These are phyloP conservation scores for Cordyceps pruinosa DNA, from an alignment of 2,329 filamentous ascomycete species.

Conservation along the genomic window DNA sequence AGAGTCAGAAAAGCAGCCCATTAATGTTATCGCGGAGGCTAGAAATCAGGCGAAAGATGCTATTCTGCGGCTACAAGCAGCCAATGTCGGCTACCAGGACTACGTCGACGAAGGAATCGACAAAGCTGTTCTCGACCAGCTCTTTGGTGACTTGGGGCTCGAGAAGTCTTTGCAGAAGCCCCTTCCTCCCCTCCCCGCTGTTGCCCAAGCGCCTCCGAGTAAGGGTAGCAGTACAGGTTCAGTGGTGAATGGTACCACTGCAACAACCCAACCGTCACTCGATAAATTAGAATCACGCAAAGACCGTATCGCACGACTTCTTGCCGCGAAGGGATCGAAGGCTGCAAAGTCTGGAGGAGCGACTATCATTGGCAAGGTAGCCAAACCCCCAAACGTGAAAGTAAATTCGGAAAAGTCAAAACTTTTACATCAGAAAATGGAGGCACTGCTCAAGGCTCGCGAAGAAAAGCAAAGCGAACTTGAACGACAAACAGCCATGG, in stretches of 20 bases:
- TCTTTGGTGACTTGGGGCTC: slow-evolving; percentile 65
- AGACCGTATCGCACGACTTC: slow-evolving; percentile 67
- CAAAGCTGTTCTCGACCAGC: slow-evolving; percentile 48
- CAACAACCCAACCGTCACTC: neutral
- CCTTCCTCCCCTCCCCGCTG: neutral
- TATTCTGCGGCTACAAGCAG: slow-evolving; percentile 54
- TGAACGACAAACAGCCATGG: slow-evolving; percentile 1
- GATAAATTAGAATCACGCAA: slow-evolving; percentile 56
- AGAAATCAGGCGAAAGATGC: slow-evolving; percentile 59
- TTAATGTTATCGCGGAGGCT: slow-evolving; percentile 28
- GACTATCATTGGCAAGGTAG: slow-evolving; percentile 10
- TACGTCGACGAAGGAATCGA: slow-evolving; percentile 70
- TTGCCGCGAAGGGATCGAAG: slow-evolving; percentile 65
- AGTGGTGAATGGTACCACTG: neutral
- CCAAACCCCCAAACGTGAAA: slow-evolving; percentile 35
- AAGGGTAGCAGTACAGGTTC: neutral
- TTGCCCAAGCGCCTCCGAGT: neutral
- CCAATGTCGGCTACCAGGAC: slow-evolving; percentile 67
- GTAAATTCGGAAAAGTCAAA: slow-evolving; percentile 61
- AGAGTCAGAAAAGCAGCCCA: neutral
- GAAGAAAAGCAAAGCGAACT: slow-evolving; percentile 30
- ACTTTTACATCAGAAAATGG: slow-evolving; percentile 69
- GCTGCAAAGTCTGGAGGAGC: slow-evolving; percentile 15
- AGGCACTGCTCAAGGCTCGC: slow-evolving; percentile 58
- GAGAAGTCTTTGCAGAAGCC: slow-evolving; percentile 24